These are phyloP conservation scores for Suillus fuscotomentosus DNA, from an alignment of 768 basidiomycete genomes.

Conservation along the genomic window DNA sequence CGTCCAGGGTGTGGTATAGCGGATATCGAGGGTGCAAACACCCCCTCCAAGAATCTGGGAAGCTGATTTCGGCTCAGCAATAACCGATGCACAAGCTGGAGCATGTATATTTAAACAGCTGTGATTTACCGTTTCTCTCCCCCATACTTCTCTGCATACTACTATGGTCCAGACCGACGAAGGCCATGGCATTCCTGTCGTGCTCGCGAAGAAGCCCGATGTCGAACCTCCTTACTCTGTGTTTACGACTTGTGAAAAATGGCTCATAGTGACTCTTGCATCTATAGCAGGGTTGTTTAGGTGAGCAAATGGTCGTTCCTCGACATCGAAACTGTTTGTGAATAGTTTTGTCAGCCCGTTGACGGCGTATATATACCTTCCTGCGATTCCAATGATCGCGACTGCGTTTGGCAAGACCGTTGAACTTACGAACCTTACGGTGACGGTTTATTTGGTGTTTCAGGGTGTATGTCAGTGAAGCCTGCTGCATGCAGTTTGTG, in stretches of 20 bases:
- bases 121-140: neutral
- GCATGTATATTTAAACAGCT: neutral
- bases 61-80: neutral
- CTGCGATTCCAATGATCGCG: conserved; percentile 67
- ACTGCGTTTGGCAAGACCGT: conserved; percentile 54
- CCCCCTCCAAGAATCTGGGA: neutral
- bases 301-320: conserved; percentile 23
- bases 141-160: neutral
- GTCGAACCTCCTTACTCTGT: conserved; percentile 35
- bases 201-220: neutral
- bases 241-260: conserved; percentile 55
- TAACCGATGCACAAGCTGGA: neutral
- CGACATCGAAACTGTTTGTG: neutral
- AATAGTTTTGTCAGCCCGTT: conserved; percentile 44
- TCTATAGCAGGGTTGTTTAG: conserved; percentile 61
- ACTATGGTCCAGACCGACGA: neutral
- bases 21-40: neutral
- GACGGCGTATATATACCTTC: conserved; percentile 73
- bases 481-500: neutral
- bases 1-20: neutral
- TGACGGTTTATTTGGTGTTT: conserved; percentile 53
- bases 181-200: neutral
- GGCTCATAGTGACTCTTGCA: conserved; percentile 58
- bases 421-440: conserved; percentile 73
- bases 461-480: conserved; percentile 29